Evolutionary conservation across 2,329 filamentous ascomycete species (phyloP), one percentile per base, ranked within the genome.

Genomic region (Pestalotiopsis sp.): DNA sequence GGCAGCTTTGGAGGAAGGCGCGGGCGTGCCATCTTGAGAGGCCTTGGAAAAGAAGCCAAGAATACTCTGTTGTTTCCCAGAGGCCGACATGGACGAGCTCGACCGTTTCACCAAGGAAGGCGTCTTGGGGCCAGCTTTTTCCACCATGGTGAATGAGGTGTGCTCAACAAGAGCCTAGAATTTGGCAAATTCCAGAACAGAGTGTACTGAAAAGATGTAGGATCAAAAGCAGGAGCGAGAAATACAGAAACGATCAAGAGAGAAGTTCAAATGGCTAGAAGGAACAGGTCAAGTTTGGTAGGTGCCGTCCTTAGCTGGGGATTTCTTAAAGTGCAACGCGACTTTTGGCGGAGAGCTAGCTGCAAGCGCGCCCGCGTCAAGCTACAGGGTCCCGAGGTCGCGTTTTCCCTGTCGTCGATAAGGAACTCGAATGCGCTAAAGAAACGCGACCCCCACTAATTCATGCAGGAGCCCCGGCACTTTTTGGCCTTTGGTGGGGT

Each of bases 1-100:
- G 59, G 73, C 67, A 24, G 72, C 69, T 10, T 65, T 65, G 30
- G 75, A 70, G 17, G 71, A 70, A 61, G 69, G 83, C 14, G 84
- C 80, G 2, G 83, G 81, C 67, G 73, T 69, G 71, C 76, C 71
- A 64, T 73, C 71, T 11, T 70, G 69, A 56, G 81, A 71, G 69
- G 85, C 80, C 77, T 92, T 94, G 72, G 91, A 86, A 75, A 95
- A 95, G 85, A 96, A 96, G 57, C 92, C 91, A 44, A 94, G 83
- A 68, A 96, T 94, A 65, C 91, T 92, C 77, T 92, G 90, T 74
- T 88, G 89, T 75, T 89, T 89, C 70, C 78, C 78, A 5, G 81
- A 79, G 22, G 82, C 80, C 68, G 86, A 86, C 11, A 83, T 80
- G 13, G 80, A 79, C 58, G 80, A 78, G 58, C 79, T 78, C 56